Evolutionary conservation across 1,284 basidiomycete species (phyloP), one percentile per base, ranked within the genome.

Genomic region (Tausonia pullulans): DNA sequence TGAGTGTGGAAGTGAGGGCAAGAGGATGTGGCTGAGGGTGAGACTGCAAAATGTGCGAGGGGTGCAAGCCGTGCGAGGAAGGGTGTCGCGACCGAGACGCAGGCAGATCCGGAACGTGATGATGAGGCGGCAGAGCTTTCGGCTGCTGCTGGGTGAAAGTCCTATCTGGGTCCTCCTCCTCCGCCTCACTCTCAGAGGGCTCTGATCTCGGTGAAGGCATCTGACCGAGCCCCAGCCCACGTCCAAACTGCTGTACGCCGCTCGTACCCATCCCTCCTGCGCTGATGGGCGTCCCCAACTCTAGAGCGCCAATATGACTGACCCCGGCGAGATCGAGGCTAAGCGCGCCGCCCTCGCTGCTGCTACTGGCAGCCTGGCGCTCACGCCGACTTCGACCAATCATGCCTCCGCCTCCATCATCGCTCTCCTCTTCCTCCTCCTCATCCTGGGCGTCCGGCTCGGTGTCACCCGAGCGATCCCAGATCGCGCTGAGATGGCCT

Each of bases 221-320:
- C 48, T 48, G 40, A 50, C 60, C 65, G 6, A 70, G 55, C 11
- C 63, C 67, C 56, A 70, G 55, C 4, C 71, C 71, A 10, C 66
- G 68, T 13, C 70, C 71, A 58, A 72, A 70, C 60, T 69, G 68
- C 58, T 70, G 69, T 10, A 72, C 62, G 13, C 69, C 68, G 10
- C 68, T 59, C 6, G 7, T 43, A 11, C 57, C 62, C 1, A 63
- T 14, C 40, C 50, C 46, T 48, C 57, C 55, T 13, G 45, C 41
- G 16, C 53, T 43, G 27, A 50, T 54, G 4, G 48, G 52, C 40
- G 56, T 49, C 5, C 62, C 62, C 39, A 63, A 63, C 39, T 56
- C 62, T 41, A 63, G 44, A 40, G 41, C 58, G 11, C 62, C 62
- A 13, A 63, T 58, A 50, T 63, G 62, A 14, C 27, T 45, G 3